Base-by-base conservation (phyloP, 768 basidiomycete genomes). In the Xanthoconium stramineum region DNA sequence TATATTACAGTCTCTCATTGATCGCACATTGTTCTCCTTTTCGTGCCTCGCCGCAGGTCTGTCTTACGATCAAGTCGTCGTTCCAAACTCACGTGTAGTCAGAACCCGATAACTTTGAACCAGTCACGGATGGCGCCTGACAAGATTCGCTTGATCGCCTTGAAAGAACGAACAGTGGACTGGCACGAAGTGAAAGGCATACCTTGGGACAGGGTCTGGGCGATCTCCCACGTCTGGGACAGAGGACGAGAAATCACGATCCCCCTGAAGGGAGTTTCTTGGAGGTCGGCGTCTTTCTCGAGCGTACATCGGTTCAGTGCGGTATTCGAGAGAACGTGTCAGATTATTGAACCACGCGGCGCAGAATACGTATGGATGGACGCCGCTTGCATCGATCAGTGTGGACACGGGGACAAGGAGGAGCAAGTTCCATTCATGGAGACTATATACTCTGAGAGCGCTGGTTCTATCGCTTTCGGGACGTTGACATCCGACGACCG, bases 151-250 rank as follows among this genome's bases (percentile, higher is more conserved):
- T 39, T 56, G 1, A 33, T 58, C 19, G 14, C 47, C 33, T 47
- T 58, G n/a, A 14, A 47, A n/a, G 29, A 28, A 9, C 32, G 3
- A 46, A 9, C 38, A 4, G 55, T 58, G 3, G 0, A 7, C 28
- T 24, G 32, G 44, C 42, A 58, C 3, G 9, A n/a, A 5, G 48
- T 58, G 9, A 35, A 47, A 17, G 11, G 13, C 20, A 7, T 58
- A 47, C 8, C 10, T 0, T 58, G 57, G 57, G 56, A 37, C 44
- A 57, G 32, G 3, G 45, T 51, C 20, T 58, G 57, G 57, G 48
- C 57, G 10, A 47, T 57, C n/a, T 50, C 57, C 17, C 57, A 51
- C 12, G 30, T 57, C 44, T 58, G 57, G 57, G 57, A 58, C 17
- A 24, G 6, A 45, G 55, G 33, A 29, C 33, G 4, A 1, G 28